Percentiles rank a stretch among this genome's conserved stretches.
phyloP scores from a whole-genome alignment of 106 monocot genomes.

The Dioscorea alata region DNA sequence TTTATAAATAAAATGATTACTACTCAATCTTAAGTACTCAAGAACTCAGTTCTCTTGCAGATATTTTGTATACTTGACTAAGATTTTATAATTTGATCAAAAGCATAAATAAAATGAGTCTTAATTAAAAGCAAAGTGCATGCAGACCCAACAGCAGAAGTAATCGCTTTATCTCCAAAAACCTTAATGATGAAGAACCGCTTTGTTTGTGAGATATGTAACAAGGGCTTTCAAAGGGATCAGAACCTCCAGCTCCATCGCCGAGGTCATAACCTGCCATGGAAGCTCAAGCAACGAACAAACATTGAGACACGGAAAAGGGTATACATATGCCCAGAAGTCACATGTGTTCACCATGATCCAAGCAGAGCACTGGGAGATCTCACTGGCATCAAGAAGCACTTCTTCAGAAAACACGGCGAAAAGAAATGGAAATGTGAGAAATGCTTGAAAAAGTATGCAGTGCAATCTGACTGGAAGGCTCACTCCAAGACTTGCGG shows the following conservation, averaged over 20 bases:
- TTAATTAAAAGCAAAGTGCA: no score
- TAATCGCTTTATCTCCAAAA: constrained; percentile 43
- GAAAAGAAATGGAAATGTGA: constrained; percentile 94
- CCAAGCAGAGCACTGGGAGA: constrained; percentile 60
- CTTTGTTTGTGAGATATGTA: constrained; percentile 68
- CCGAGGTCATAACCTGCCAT: constrained; percentile 57
- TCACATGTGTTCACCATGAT: constrained; percentile 55
- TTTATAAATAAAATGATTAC: neutral
- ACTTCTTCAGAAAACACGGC: constrained; percentile 76
- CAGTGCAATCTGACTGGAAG: constrained; percentile 79
- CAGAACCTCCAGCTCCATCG: constrained; percentile 68
- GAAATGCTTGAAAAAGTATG: constrained; percentile 76
- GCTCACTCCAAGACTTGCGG: constrained; percentile 77
- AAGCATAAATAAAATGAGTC: no score
- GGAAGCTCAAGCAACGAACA: constrained; percentile 49
- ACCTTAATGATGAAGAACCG: constrained; percentile 52
- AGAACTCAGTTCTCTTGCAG: no score
- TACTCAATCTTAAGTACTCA: neutral
- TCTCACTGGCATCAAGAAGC: constrained; percentile 86
- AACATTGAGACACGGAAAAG: constrained; percentile 25
- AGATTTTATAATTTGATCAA: no score
- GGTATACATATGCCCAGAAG: constrained; percentile 56
- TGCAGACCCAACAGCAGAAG: constrained; percentile 47
- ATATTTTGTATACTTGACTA: no score
- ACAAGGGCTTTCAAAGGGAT: constrained; percentile 59